These are phyloP conservation scores for Hemileia vastatrix DNA, from an alignment of 1,284 basidiomycete genomes.

Conservation along the genomic window DNA sequence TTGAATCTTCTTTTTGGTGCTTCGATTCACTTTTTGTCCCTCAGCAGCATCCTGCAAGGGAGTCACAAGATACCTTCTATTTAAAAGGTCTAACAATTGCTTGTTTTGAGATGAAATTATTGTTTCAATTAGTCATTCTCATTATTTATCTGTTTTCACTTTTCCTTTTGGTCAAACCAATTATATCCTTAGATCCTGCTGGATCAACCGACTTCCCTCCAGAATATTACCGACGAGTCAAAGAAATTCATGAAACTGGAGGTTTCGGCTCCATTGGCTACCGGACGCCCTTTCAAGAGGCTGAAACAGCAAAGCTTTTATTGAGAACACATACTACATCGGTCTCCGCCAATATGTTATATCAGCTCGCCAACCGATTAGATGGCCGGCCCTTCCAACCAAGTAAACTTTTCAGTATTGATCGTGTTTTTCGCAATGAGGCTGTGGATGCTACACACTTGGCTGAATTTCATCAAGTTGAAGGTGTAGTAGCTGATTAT, in stretches of 20 bases:
- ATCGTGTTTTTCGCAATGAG: conserved; percentile 97
- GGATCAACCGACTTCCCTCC: conserved; percentile 65
- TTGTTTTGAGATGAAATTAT: conserved; percentile 14
- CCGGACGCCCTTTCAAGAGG: conserved; percentile 87
- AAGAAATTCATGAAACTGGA: conserved; percentile 67
- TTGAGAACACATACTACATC: conserved; percentile 96
- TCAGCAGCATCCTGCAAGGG: conserved; percentile 96
- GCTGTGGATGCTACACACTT: conserved; percentile 98
- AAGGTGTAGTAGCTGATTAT: conserved; percentile 94
- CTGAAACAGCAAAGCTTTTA: conserved; percentile 82
- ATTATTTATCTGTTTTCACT: conserved; percentile 11
- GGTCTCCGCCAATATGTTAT: conserved; percentile 87
- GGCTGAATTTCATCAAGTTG: conserved; percentile 99
- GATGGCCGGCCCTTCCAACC: conserved; percentile 60
- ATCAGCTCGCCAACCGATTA: conserved; percentile 62
- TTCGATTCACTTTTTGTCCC: conserved; percentile 98
- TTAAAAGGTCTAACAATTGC: conserved; percentile 79
- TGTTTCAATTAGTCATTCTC: not conserved
- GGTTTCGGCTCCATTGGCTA: conserved; percentile 96
- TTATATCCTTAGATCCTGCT: conserved; percentile 60
- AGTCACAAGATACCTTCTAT: conserved; percentile 98
- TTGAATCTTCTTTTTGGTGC: conserved; percentile 99
- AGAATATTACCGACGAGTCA: conserved; percentile 82
- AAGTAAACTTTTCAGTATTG: conserved; percentile 94
- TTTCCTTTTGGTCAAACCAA: conserved; percentile 7